Evolutionary conservation across 1,284 basidiomycete species (phyloP), one percentile per base, ranked within the genome.

Genomic region (Malassezia equina): DNA sequence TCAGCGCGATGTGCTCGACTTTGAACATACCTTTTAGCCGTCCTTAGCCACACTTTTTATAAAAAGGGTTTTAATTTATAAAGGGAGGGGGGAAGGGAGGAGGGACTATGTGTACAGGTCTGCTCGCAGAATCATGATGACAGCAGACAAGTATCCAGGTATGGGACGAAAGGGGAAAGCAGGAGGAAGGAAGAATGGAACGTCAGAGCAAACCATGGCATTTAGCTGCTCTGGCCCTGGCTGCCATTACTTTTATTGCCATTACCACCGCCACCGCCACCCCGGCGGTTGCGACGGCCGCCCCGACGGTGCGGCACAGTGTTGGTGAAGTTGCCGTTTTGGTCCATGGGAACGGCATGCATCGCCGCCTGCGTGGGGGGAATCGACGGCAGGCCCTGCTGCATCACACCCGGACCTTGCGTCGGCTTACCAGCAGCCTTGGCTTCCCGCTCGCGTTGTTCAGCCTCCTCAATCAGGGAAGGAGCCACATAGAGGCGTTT

Each of bases 401-500:
- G 71, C 55, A 62, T 59, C 29, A 62, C 55, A 25, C 61, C 58
- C n/a, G 62, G 62, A 19, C 50, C 53, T n/a, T 55, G 39, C 29
- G 31, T 40, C 15, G 43, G 53, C 28, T 51, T 51, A 17, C 45
- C 50, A 32, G 41, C 48, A 33, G 44, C 53, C 33, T 25, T 40
- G 12, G 42, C 41, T 33, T 53, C 47, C 21, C 50, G 34, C 32
- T 58, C 52, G 25, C 47, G 53, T 23, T 57, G 27, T 44, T 69
- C 66, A 7, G 49, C 58, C 46, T 66, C 65, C 57, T 64, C 59
- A 43, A 74, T 73, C 49, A 74, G 62, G 31, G 64, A 59, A 2
- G 71, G 71, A 0, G 70, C 65, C 4, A 74, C 71, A 47, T 96
- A 96, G 50, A 96, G 78, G n/a, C 86, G 84, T 69, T 86, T 87